Percentiles rank a stretch among this genome's conserved stretches.
Conservation (phyloP, 805 yeast species). For the Ogataea trehaloabstinens region DNA sequence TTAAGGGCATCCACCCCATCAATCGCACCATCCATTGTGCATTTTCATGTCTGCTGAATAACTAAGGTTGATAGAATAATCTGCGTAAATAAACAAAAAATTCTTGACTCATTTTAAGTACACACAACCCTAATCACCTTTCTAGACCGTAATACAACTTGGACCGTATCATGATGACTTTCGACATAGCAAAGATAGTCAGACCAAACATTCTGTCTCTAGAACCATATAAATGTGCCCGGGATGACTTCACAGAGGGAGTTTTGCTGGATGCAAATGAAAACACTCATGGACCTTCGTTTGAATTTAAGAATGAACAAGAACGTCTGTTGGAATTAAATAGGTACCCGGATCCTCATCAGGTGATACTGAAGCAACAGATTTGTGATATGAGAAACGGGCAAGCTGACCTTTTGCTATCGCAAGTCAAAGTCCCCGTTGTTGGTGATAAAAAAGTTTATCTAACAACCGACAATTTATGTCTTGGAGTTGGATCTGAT, state of each 20-base stretch:
- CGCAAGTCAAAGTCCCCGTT: constrained; percentile 22
- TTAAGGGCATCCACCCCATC: too few relatives aligned
- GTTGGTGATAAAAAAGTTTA: constrained; percentile 9
- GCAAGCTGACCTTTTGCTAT: constrained; percentile 32
- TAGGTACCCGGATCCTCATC: constrained; percentile 98
- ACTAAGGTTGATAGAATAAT: too few relatives aligned
- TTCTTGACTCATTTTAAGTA: too few relatives aligned
- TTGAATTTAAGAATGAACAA: constrained; percentile 39
- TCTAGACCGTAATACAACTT: too few relatives aligned
- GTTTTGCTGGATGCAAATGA: constrained; percentile 93
- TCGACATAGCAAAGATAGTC: constrained; percentile 56
- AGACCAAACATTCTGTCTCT: constrained; percentile 82
- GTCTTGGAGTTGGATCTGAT: constrained; percentile 96
- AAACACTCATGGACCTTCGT: constrained; percentile 88
- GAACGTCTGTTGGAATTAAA: constrained; percentile 62
- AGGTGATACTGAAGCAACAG: constrained; percentile 66
- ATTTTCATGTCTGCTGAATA: too few relatives aligned
- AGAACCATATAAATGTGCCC: constrained; percentile 93
- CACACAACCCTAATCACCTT: too few relatives aligned
- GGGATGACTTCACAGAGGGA: constrained; percentile 92
- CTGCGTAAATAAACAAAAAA: too few relatives aligned
- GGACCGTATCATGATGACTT: too few relatives aligned
- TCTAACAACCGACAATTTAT: constrained; percentile 61
- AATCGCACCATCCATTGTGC: too few relatives aligned
- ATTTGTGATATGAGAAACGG: constrained; percentile 70